Conservation (phyloP, 257 asterid species). For the Linaria vulgaris region DNA sequence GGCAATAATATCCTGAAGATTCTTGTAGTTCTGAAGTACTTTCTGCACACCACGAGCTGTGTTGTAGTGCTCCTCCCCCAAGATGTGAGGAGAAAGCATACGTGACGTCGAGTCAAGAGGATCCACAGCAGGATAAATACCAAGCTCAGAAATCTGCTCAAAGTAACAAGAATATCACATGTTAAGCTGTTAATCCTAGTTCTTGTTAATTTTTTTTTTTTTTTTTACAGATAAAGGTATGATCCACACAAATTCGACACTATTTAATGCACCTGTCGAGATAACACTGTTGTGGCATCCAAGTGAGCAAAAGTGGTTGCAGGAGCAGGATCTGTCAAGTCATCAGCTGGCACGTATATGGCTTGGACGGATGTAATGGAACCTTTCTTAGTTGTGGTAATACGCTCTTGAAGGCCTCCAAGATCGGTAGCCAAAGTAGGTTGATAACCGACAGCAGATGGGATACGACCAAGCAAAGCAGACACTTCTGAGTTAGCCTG, state of each 20-base stretch:
- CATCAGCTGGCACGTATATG: constrained; percentile 99
- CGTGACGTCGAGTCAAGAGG: constrained; percentile 98
- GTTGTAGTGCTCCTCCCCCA: constrained; percentile 94
- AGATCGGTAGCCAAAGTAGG: constrained; percentile 99
- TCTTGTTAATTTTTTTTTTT: too few relatives aligned
- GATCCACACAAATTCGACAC: background rate
- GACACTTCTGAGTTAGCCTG: constrained; percentile 99
- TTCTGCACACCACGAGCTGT: constrained; percentile 99
- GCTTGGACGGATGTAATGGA: constrained; percentile 98
- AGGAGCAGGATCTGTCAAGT: constrained; percentile 99
- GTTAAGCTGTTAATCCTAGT: background rate
- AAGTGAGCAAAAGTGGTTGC: constrained; percentile 99
- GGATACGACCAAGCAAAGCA: constrained; percentile 99
- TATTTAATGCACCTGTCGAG: constrained; percentile 62
- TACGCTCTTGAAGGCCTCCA: constrained; percentile 99
- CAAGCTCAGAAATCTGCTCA: constrained; percentile 90
- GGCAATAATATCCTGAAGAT: constrained; percentile 98
- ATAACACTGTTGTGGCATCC: constrained; percentile 98
- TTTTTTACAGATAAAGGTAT: background rate
- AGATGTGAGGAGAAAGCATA: constrained; percentile 94
- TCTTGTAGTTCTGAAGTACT: constrained; percentile 94
- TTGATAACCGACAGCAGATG: constrained; percentile 98
- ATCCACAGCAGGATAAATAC: constrained; percentile 98
- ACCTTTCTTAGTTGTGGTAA: constrained; percentile 94
- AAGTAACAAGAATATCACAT: constrained; percentile 16